These are phyloP conservation scores for Cicer pinnatifidum DNA, from an alignment of 306 rosid genomes.

Conservation along the genomic window DNA sequence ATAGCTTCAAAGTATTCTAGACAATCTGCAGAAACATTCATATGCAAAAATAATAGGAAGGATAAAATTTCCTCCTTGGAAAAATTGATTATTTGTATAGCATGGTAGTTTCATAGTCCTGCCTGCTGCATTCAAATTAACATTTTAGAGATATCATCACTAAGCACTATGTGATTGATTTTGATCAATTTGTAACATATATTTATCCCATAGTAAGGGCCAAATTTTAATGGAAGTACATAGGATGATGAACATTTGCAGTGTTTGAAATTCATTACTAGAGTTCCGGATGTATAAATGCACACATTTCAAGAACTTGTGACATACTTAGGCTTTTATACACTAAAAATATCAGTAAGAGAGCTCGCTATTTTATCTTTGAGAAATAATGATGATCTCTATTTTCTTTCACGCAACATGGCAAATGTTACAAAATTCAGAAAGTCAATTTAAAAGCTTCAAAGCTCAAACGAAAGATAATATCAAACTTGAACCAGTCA, in stretches of 20 bases:
- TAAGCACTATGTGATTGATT: constrained; percentile 48
- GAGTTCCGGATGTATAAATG: background rate
- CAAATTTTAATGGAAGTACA: constrained; percentile 34
- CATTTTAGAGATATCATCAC: constrained; percentile 34
- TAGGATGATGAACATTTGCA: constrained; percentile 1
- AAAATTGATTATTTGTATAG: constrained; percentile 53
- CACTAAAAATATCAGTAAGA: too few relatives aligned
- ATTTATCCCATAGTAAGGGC: constrained; percentile 36
- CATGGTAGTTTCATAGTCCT: constrained; percentile 43
- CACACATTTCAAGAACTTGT: background rate
- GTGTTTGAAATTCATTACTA: constrained; percentile 7
- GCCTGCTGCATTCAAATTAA: constrained; percentile 40
- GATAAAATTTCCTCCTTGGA: constrained; percentile 46
- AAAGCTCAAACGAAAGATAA: too few relatives aligned
- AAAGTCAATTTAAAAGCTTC: too few relatives aligned
- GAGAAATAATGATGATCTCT: too few relatives aligned
- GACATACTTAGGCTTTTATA: too few relatives aligned
- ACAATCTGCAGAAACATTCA: constrained; percentile 30
- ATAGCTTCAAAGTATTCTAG: constrained; percentile 44
- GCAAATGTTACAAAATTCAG: too few relatives aligned
- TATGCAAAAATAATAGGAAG: constrained; percentile 61
- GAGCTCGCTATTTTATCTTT: too few relatives aligned
- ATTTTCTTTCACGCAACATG: too few relatives aligned
- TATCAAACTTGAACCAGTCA: too few relatives aligned
- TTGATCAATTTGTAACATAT: constrained; percentile 49